These are phyloP conservation scores for Arctostaphylos glauca DNA, from an alignment of 148 eudicot species.

Conservation along the genomic window DNA sequence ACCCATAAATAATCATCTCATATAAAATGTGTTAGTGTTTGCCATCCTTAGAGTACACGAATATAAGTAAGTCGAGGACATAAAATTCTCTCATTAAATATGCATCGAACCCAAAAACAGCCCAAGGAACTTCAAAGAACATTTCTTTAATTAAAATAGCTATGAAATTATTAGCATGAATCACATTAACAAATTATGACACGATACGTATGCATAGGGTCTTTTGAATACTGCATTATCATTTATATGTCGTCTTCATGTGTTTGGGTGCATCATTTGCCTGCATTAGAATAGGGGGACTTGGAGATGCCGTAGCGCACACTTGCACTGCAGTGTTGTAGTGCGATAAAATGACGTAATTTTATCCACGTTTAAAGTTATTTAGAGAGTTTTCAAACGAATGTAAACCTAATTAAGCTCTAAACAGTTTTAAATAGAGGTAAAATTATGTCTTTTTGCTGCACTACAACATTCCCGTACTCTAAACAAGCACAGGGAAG, in stretches of 20 bases:
- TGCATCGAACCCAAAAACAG: background rate
- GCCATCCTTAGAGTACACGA: too few species aligned
- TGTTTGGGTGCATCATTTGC: background rate
- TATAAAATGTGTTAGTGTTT: too few species aligned
- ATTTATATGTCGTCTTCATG: background rate
- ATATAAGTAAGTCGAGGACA: too few species aligned
- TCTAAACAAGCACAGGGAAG: background rate
- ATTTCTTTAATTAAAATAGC: background rate
- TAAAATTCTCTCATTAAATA: background rate
- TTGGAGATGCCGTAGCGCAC: background rate
- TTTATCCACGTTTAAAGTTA: too few species aligned
- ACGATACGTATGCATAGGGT: background rate
- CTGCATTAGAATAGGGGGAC: background rate
- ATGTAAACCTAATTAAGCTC: too few species aligned
- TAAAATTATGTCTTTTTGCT: too few species aligned
- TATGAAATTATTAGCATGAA: background rate
- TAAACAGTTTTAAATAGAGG: too few species aligned
- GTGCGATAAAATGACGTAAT: too few species aligned
- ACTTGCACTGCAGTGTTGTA: too few species aligned
- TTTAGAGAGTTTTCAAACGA: too few species aligned
- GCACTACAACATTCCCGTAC: too few species aligned
- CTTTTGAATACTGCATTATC: background rate
- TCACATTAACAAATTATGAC: background rate
- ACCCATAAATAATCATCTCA: too few species aligned
- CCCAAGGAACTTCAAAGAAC: background rate